Evolutionary conservation across 2,329 filamentous ascomycete species (phyloP), one percentile per base, ranked within the genome.

Genomic region (Penicillium sp.): DNA sequence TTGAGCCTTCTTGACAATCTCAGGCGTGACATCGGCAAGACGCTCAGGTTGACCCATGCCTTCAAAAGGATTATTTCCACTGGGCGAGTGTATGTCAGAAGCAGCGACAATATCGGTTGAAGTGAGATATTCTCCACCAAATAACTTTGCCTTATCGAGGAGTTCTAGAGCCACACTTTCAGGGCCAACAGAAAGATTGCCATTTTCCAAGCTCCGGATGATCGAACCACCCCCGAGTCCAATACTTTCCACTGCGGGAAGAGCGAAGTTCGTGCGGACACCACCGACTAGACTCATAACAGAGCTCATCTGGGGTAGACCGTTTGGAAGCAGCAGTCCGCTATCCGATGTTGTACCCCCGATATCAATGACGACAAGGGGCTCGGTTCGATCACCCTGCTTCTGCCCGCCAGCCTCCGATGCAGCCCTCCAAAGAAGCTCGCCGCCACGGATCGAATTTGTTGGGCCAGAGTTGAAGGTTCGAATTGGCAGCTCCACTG

Each of bases 311-410:
- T 85, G 78, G 0, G 87, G 87, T 50, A 89, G 86, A 0, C 87
- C 86, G 49, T 83, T 88, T 0, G 81, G 77, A 7, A 86, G 77
- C 3, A 89, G 69, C 0, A 87, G 70, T 0, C 87, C 85, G 11
- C 88, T 83, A 62, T 89, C 87, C 0, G 85, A 83, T 0, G 86
- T 89, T 0, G 87, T 89, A 3, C 87, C 86, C 0, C 87, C 87
- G 53, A 89, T 83, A 64, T 89, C 87, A 2, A 88, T 82, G 0
- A 89, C 86, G 75, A 88, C 55, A 7, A 55, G 37, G 13, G 53
- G 33, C n/a, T 53, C 57, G 2, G 11, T 55, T 10, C 43, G 83
- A 46, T 53, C 10, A 14, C 25, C 19, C 13, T 53, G 25, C 3
- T 13, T 37, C 7, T 43, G 7, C 26, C 44, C 49, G 16, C 49